A percentile compares a stretch with the other conserved stretches of the same genome.
Evolutionary conservation across 1,284 basidiomycete species (phyloP).

Genomic region (Tilletiaria anomala): DNA sequence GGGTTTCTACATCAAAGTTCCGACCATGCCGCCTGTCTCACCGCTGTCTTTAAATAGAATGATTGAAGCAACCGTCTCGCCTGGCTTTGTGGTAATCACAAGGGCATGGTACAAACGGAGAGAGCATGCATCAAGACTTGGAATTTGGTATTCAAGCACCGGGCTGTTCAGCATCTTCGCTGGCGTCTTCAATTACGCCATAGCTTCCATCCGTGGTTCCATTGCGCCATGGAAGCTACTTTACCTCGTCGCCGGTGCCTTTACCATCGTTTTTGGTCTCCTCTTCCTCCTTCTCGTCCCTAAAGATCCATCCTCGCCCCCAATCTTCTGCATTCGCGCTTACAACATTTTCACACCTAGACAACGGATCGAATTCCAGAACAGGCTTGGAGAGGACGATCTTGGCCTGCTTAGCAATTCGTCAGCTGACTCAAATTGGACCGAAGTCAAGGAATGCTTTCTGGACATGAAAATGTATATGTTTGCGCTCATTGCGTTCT

Average conservation of each 20-base stretch:
- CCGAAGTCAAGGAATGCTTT: conserved; percentile 42
- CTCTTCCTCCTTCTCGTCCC: conserved; percentile 43
- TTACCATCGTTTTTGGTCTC: conserved; percentile 44
- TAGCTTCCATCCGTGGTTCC: conserved; percentile 35
- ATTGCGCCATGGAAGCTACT: conserved; percentile 45
- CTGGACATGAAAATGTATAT: conserved; percentile 44
- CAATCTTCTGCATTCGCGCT: conserved; percentile 13
- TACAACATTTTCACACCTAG: conserved; percentile 19
- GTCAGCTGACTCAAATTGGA: neutral
- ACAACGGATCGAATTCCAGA: conserved; percentile 6
- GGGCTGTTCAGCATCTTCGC: conserved; percentile 42
- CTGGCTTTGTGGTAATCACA: conserved; percentile 45
- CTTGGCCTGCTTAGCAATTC: neutral
- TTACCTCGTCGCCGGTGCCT: conserved; percentile 44
- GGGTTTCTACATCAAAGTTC: no score
- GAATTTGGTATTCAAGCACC: conserved; percentile 45
- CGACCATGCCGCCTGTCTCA: no score
- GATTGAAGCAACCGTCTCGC: conserved; percentile 41
- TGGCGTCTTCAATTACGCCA: conserved; percentile 45
- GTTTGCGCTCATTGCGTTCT: conserved; percentile 42
- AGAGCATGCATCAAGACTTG: conserved; percentile 24
- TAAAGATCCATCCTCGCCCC: conserved; percentile 38
- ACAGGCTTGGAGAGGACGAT: neutral
- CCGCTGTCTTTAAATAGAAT: no score
- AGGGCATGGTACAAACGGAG: conserved; percentile 44